Evolutionary conservation across 257 asterid species (phyloP).

Genomic region (Solanum clarkiae): DNA sequence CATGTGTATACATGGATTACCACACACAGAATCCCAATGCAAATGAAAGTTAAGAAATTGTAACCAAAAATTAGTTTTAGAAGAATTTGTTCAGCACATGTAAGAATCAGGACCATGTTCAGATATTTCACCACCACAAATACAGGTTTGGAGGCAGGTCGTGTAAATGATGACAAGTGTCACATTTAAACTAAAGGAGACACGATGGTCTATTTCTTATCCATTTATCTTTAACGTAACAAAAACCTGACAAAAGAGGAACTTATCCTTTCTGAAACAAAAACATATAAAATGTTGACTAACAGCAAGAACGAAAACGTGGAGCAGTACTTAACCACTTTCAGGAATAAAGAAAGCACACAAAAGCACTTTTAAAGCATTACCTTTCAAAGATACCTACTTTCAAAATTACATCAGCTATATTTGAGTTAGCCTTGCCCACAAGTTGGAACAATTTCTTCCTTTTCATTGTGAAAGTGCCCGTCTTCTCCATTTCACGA

Average conservation of each 20-base stretch:
- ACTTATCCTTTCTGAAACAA: not conserved
- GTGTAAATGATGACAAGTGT: not conserved
- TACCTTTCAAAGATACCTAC: conserved; percentile 96
- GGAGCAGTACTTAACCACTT: not conserved
- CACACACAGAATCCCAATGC: not conserved
- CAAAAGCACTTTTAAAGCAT: not conserved
- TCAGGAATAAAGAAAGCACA: not conserved
- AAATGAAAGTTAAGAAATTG: not conserved
- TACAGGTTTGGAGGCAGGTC: not conserved
- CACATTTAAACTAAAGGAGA: not conserved
- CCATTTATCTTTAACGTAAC: not conserved
- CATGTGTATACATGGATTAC: not conserved
- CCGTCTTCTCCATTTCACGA: conserved; percentile 86
- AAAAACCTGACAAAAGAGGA: not conserved
- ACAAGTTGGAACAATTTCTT: conserved; percentile 92
- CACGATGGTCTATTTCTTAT: not conserved
- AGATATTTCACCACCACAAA: not conserved
- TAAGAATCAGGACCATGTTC: not conserved
- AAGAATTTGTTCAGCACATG: not conserved
- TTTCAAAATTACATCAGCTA: conserved; percentile 86
- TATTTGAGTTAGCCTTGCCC: conserved; percentile 95
- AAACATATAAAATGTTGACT: not conserved
- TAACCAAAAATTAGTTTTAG: not conserved
- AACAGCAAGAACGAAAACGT: not conserved
- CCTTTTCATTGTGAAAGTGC: conserved; percentile 85